Conservation (phyloP, 345 rosid genomes). For the Gossypium turneri region DNA sequence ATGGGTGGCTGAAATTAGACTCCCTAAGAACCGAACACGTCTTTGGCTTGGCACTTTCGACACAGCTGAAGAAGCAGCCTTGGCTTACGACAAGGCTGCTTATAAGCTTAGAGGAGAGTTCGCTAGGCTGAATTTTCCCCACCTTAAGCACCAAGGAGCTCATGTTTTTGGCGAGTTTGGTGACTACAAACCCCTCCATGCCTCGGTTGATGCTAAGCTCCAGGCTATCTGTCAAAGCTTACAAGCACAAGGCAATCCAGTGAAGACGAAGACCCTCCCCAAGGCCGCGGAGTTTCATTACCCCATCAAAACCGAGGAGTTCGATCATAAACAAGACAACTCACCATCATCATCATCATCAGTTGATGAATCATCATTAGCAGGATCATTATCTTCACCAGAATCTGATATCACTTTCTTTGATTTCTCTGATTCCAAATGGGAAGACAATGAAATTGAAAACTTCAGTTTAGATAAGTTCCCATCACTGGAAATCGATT, state of each 20-base stretch:
- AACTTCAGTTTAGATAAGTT: conserved; percentile 50
- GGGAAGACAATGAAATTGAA: conserved; percentile 39
- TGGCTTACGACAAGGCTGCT: conserved; percentile 90
- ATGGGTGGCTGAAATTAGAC: conserved; percentile 94
- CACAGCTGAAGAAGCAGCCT: conserved; percentile 86
- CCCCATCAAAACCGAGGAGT: conserved; percentile 25
- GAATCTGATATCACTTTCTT: conserved; percentile 54
- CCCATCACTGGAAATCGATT: conserved; percentile 86
- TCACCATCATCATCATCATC: conserved; percentile 23
- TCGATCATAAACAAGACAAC: conserved; percentile 32
- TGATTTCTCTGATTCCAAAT: conserved; percentile 42
- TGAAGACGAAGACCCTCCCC: conserved; percentile 10
- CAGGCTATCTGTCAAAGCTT: conserved; percentile 73
- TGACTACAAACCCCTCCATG: conserved; percentile 69
- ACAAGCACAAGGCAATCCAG: conserved; percentile 49
- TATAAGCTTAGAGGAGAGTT: conserved; percentile 74
- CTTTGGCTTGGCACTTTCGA: conserved; percentile 99
- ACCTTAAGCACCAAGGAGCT: conserved; percentile 45
- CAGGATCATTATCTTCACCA: conserved; percentile 53
- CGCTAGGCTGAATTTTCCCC: conserved; percentile 85
- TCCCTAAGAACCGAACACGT: conserved; percentile 85
- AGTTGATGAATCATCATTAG: conserved; percentile 47
- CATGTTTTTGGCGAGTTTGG: conserved; percentile 36
- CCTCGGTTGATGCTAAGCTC: conserved; percentile 83
- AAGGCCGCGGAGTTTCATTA: conserved; percentile 16